Evolutionary conservation across 768 basidiomycete genomes (phyloP), one percentile per base, ranked within the genome.

Genomic region (Gelatoporia subvermispora): DNA sequence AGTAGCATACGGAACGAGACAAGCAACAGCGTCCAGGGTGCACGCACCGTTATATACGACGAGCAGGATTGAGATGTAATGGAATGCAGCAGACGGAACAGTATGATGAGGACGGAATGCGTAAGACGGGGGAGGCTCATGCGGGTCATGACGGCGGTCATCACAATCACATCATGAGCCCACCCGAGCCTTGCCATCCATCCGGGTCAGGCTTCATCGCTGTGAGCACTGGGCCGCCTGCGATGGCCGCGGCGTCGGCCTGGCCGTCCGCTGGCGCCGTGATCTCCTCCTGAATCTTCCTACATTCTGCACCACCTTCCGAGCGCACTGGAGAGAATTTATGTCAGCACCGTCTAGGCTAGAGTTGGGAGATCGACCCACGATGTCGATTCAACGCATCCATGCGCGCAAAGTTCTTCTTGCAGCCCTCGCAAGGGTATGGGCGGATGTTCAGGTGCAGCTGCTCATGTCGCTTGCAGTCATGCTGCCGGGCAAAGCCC

Each of bases 401-500:
- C 79, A 96, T 86, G 51, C 94, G 68, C 25, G 93, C 93, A 72
- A 98, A 98, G 57, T 84, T 89, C 73, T 93, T 90, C 57, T 79
- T 77, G 64, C 94, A 98, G 38, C 92, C 93, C 8, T 93, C 89
- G 60, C 95, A 98, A 11, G 80, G 86, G 64, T 93, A 95, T 52
- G 93, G 93, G 20, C 93, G 73, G 60, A 92, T 86, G 58, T 95
- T 94, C 49, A 89, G 84, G 64, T 98, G 94, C 36, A 98, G 74
- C 56, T 93, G 87, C 66, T 96, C 94, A 59, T 98, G 95, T 2
- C 93, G 81, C 64, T 95, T 97, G 69, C 94, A 96, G 65, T 98
- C 94, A 60, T 96, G 94, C 64, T 95, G 91, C 48, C 93, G 69
- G 22, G 89, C 93, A 54, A 96, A 94, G 20, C 93, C 91, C 68